Percentiles rank a stretch among this genome's conserved stretches.
Conservation (phyloP, 2,329 filamentous ascomycete genomes). For the Monosporascus sp. region DNA sequence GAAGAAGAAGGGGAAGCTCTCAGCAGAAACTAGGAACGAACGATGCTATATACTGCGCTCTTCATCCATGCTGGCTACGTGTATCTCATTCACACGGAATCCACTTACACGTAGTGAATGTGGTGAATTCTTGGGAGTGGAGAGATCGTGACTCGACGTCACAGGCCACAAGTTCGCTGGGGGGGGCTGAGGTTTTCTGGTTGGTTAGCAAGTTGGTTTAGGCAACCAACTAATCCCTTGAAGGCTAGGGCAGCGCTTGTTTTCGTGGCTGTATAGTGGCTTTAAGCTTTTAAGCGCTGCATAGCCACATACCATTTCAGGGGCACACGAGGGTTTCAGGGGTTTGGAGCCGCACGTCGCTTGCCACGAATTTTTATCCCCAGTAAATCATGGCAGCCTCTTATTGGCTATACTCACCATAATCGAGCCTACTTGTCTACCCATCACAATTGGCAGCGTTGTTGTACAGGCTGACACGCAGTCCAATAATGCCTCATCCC, state of each 20-base stretch:
- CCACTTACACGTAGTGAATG: not conserved
- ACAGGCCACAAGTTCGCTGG: not conserved
- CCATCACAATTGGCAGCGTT: too few species aligned
- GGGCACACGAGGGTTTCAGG: too few species aligned
- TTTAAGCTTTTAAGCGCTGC: not conserved
- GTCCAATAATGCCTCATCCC: too few species aligned
- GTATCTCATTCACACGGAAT: not conserved
- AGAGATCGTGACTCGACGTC: not conserved
- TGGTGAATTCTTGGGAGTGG: not conserved
- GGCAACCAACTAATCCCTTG: not conserved
- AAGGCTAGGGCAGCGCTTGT: too few species aligned
- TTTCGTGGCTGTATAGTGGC: not conserved
- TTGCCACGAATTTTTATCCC: too few species aligned
- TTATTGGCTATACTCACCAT: too few species aligned
- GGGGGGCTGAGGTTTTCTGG: not conserved
- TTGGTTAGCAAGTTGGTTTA: not conserved
- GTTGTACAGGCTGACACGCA: too few species aligned
- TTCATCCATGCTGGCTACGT: not conserved
- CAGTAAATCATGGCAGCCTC: too few species aligned
- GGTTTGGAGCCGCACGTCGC: too few species aligned
- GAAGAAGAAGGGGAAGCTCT: not conserved
- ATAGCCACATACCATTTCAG: not conserved
- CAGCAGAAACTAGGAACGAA: not conserved
- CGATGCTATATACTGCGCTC: too few species aligned
- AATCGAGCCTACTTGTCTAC: too few species aligned